Evolutionary conservation across 2,329 filamentous ascomycete species (phyloP), one percentile per base, ranked within the genome.

Genomic region (Sphaerulina musiva): DNA sequence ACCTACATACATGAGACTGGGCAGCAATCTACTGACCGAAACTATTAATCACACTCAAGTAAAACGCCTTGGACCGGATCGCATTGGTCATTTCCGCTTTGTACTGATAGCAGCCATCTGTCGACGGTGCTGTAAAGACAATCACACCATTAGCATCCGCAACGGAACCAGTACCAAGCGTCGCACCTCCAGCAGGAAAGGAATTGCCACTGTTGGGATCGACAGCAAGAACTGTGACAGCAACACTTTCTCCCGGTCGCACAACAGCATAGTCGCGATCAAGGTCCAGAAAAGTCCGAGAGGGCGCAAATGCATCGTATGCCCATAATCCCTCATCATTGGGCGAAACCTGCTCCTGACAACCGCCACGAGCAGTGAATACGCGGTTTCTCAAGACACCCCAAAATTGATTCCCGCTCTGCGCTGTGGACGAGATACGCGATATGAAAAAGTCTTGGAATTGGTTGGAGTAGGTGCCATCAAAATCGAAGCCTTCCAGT

Each of bases 371-470:
- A 2, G 23, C 8, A 0, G 55, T 56, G 48, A 62, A 56, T 9
- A 56, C 10, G 9, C 39, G 44, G 41, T 63, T 60, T 1, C 42
- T 20, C 0, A 66, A 46, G 2, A 63, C 26, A 9, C 60, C 58
- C 64, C 62, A 66, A 50, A 42, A 66, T 23, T 57, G 8, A 3
- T 20, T 53, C 0, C 34, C 6, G 2, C 32, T 51, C 26, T 44
- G 32, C 4, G 36, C 23, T 0, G 32, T 41, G 2, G 31, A 26
- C 5, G 17, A 50, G 36, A 66, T 61, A 2, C 53, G 31, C 2
- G 20, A 56, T 53, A 66, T 62, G 17, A 55, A 58, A 44, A 53
- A 64, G 23, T 66, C 64, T 11, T 57, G 26, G 40, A 62, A 57
- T 0, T 36, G 9, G 31, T 14, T 34, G 10, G 12, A 34, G 48